Evolutionary conservation across 2,329 filamentous ascomycete genomes (phyloP), one percentile per base, ranked within the genome.

Genomic region (Xylariaceae sp.): DNA sequence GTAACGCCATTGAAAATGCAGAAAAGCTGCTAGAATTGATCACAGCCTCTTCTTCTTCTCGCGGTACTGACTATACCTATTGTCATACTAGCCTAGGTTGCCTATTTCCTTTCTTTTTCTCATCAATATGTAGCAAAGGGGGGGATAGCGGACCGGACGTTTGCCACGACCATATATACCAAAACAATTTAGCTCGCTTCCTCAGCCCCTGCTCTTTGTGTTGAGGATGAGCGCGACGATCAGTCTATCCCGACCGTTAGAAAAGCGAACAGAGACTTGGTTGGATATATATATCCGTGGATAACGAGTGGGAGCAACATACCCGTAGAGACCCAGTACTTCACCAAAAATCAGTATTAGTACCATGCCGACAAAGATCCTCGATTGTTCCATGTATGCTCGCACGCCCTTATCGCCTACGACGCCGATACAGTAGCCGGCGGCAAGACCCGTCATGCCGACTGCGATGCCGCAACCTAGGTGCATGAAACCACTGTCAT

Each of bases 351-450:
- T 99, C 60, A 97, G 81, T 64, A 97, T 97, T 66, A 99, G 76
- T 46, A 99, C 92, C 94, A 97, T 97, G 72, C 94, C 94, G 48
- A 99, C 94, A 66, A 96, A 99, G 62, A 99, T 88, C 60, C 92
- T 84, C 48, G 89, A 95, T 73, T 99, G 94, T 67, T 90, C 84
- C 91, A 99, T 96, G 76, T 95, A 97, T 54, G 91, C 86, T 65
- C 94, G 85, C 51, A 97, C 92, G 58, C 94, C 91, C 74, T 86
- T 87, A 75, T 99, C 95, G 63, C 94, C 94, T 27, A 99, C 92
- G 59, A 96, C 83, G 53, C 94, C 94, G 72, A 99, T 99, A 56
- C 91, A 89, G 75, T 97, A 99, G 51, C 94, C 94, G 57, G 94
- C 94, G 34, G 94, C 91, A 50, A 97, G 80, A 66, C 94, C 94